Evolutionary conservation across 2,329 filamentous ascomycete species (phyloP).

Genomic region (Zopfia rhizophila): DNA sequence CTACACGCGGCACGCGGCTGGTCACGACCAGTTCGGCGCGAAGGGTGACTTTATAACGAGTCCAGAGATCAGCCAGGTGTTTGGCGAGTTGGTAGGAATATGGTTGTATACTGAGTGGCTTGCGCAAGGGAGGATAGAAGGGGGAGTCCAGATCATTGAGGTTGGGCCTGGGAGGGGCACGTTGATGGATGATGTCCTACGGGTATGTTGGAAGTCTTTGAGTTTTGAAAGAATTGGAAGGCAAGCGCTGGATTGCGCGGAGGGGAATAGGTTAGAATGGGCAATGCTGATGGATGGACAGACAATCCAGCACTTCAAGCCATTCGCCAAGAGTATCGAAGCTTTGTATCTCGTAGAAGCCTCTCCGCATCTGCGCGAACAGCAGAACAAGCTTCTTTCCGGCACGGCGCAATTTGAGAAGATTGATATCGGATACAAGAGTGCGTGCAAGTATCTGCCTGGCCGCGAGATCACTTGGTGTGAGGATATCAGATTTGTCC

Average conservation of each 20-base stretch:
- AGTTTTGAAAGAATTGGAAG: neutral
- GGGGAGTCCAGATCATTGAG: slow-evolving; percentile 89
- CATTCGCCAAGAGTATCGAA: slow-evolving; percentile 79
- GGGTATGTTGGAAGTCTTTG: slow-evolving; percentile 66
- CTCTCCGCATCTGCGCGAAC: slow-evolving; percentile 78
- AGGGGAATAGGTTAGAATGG: too few relatives aligned
- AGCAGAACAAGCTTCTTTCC: slow-evolving; percentile 85
- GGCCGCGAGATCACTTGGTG: slow-evolving; percentile 84
- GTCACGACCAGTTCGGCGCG: slow-evolving; percentile 87
- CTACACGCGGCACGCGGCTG: slow-evolving; percentile 79
- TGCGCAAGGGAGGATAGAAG: slow-evolving; percentile 78
- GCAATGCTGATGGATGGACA: slow-evolving; percentile 52
- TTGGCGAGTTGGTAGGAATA: slow-evolving; percentile 91
- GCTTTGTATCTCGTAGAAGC: slow-evolving; percentile 95
- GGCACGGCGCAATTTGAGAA: slow-evolving; percentile 75
- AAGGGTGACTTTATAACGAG: slow-evolving; percentile 97
- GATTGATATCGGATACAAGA: slow-evolving; percentile 77
- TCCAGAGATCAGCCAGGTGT: slow-evolving; percentile 96
- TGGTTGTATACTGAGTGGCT: slow-evolving; percentile 99
- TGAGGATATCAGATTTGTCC: slow-evolving; percentile 86
- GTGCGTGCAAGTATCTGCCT: slow-evolving; percentile 77
- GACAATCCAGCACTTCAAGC: slow-evolving; percentile 86
- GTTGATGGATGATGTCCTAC: slow-evolving; percentile 94
- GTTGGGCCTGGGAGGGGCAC: slow-evolving; percentile 94
- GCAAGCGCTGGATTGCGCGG: neutral